phyloP scores from a whole-genome alignment of 1,284 basidiomycete genomes.

The Ceratobasidium sp. region DNA sequence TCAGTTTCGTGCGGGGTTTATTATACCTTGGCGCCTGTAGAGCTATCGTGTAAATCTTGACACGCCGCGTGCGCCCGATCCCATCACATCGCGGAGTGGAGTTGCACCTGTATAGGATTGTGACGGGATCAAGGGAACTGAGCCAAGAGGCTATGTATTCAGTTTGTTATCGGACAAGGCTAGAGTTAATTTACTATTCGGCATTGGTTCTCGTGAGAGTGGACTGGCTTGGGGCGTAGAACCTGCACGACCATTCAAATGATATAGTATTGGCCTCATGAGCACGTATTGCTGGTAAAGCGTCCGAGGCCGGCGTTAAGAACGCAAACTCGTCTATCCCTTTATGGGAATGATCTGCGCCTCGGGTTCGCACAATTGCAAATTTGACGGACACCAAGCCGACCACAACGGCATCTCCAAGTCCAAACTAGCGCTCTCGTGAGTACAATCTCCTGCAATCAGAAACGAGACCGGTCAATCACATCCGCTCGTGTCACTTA shows the following conservation, averaged over 20 bases:
- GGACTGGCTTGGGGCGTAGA: too few species aligned
- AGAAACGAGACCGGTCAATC: neutral
- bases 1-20: neutral
- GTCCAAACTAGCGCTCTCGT: neutral
- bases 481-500: neutral
- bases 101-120: neutral
- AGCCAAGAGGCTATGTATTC: neutral
- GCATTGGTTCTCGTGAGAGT: neutral
- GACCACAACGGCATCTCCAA: neutral
- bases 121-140: neutral
- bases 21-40: neutral
- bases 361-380: neutral
- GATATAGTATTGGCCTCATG: neutral
- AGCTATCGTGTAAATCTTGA: neutral
- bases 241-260: too few species aligned
- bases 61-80: neutral
- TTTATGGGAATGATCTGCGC: constrained; percentile 5
- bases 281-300: neutral
- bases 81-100: neutral
- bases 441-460: neutral
- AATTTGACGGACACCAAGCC: neutral
- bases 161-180: neutral
- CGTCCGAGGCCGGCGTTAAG: neutral
- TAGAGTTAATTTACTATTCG: neutral
- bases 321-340: neutral